phyloP scores from a whole-genome alignment of 306 rosid genomes.

The Herpetospermum pedunculosum region DNA sequence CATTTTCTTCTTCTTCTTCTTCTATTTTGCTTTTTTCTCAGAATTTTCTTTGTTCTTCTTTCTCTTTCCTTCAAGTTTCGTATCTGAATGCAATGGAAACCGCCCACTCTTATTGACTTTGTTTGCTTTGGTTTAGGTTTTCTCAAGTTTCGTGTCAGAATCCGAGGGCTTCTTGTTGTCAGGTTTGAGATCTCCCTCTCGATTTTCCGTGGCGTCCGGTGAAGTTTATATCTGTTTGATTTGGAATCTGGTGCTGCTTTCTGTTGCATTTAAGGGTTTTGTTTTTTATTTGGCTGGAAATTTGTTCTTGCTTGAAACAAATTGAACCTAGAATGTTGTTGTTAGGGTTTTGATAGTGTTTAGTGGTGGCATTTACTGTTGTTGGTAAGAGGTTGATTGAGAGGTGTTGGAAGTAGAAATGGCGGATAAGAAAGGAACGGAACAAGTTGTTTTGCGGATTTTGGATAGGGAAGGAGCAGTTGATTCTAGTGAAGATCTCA shows the following conservation, averaged over 20 bases:
- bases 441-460: constrained; percentile 49
- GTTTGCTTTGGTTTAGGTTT: not conserved
- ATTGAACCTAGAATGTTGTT: not conserved
- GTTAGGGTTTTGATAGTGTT: not conserved
- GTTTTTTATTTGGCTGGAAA: not conserved
- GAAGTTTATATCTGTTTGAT: not conserved
- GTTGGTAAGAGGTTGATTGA: constrained; percentile 13
- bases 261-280: not conserved
- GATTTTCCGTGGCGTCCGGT: not conserved
- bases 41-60: not conserved
- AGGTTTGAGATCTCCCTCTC: not conserved
- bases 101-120: not conserved
- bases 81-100: not conserved
- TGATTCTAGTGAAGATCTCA: not conserved
- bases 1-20: not conserved
- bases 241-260: not conserved
- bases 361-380: not conserved
- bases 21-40: not conserved
- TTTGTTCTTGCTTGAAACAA: not conserved
- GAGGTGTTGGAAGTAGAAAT: constrained; percentile 13
- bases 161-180: not conserved
- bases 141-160: not conserved
- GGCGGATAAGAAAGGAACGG: constrained; percentile 29
- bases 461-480: constrained; percentile 14
- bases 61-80: not conserved